These are phyloP conservation scores for Tephrocybe sp. DNA, from an alignment of 768 basidiomycete genomes.

Conservation along the genomic window DNA sequence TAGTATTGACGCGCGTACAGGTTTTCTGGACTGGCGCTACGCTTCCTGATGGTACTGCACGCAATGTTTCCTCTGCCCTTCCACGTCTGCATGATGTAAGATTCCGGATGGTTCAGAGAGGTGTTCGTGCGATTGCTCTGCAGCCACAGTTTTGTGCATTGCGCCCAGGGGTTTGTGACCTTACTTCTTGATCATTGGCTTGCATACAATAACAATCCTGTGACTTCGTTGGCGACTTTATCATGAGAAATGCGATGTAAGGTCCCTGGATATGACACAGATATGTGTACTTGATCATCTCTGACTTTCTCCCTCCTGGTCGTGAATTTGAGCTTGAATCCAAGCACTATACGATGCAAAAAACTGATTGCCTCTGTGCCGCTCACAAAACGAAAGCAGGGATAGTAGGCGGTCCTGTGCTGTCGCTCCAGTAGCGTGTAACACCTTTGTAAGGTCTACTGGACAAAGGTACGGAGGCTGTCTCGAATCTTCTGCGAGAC, in stretches of 20 bases:
- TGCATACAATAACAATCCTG: too few relatives aligned
- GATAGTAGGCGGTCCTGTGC: slow-evolving; percentile 22
- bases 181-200: slow-evolving; percentile 7
- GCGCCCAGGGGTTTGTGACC: slow-evolving; percentile 44
- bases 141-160: slow-evolving; percentile 61
- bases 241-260: too few relatives aligned
- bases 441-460: slow-evolving; percentile 30
- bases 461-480: slow-evolving; percentile 37
- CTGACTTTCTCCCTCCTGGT: not conserved
- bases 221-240: too few relatives aligned
- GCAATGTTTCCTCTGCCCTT: slow-evolving; percentile 29
- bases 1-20: slow-evolving; percentile 17
- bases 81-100: slow-evolving; percentile 50
- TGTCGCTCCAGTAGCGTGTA: slow-evolving; percentile 23
- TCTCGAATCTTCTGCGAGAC: slow-evolving; percentile 30
- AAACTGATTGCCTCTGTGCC: slow-evolving; percentile 23
- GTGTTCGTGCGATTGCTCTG: slow-evolving; percentile 45
- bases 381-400: slow-evolving; percentile 27
- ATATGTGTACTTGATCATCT: too few relatives aligned
- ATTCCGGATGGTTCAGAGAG: slow-evolving; percentile 49
- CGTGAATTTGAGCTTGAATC: not conserved
- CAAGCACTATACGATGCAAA: slow-evolving; percentile 29
- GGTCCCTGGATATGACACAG: too few relatives aligned
- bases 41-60: slow-evolving; percentile 37
- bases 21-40: slow-evolving; percentile 71